These are phyloP conservation scores for Clarireedia paspali DNA, from an alignment of 2,329 filamentous ascomycete species.

Conservation along the genomic window DNA sequence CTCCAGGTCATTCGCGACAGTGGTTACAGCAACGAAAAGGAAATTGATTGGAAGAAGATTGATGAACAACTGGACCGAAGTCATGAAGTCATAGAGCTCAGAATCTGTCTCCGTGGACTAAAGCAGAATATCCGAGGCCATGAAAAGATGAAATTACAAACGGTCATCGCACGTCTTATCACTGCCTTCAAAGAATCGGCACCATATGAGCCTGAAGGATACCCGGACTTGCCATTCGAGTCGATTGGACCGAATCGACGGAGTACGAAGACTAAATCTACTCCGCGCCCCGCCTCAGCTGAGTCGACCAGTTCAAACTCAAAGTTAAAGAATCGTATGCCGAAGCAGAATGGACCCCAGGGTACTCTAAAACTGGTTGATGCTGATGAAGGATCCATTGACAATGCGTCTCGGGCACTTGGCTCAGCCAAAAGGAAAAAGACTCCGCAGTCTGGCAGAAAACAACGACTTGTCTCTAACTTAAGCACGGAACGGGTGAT, in stretches of 20 bases:
- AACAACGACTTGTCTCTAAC: not conserved
- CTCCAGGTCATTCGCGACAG: constrained; percentile 37
- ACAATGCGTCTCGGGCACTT: not conserved
- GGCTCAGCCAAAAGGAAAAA: not conserved
- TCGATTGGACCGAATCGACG: not conserved
- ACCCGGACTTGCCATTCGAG: not conserved
- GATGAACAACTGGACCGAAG: constrained; percentile 34
- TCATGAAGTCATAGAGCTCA: constrained; percentile 28
- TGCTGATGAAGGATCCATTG: not conserved
- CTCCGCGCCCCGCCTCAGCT: not conserved
- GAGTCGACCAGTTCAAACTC: constrained; percentile 1
- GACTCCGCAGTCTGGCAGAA: not conserved
- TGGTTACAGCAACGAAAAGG: constrained; percentile 34
- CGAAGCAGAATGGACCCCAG: not conserved
- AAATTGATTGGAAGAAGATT: constrained; percentile 43
- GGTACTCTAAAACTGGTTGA: not conserved
- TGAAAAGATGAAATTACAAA: constrained; percentile 25
- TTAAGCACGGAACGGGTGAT: constrained; percentile 7
- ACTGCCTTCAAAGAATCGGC: constrained; percentile 19
- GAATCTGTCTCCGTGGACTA: constrained; percentile 24
- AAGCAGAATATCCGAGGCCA: constrained; percentile 20
- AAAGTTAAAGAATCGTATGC: constrained; percentile 4
- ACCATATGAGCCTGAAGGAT: constrained; percentile 17
- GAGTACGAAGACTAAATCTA: not conserved
- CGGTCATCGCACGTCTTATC: constrained; percentile 22